Base-by-base conservation (phyloP, 2,329 filamentous ascomycete species). In the Exutisphaerella laricina region DNA sequence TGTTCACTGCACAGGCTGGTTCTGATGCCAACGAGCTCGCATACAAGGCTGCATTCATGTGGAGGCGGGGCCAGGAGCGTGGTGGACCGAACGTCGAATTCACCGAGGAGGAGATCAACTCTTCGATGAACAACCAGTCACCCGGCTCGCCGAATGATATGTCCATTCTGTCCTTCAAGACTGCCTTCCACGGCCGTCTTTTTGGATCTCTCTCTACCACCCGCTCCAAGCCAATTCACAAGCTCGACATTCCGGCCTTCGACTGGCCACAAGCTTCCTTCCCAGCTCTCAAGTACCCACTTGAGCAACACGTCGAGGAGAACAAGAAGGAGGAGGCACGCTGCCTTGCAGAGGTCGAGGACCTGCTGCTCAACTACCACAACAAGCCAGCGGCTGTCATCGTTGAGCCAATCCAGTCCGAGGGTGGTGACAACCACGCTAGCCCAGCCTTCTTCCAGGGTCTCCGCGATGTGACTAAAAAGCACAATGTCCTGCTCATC, bases 41-140 rank as follows among this genome's bases (percentile, higher is more conserved):
- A 31, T 95, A 88, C 78, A 95, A 95, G 72, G 88, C 88, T 6
- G 88, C 89, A 37, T 95, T 95, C 71, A 95, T 95, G 82, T 94
- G 84, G 77, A 82, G 84, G 61, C 81, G 85, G 36, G 85, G 88
- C 66, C 75, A 80, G 51, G 79, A 92, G 68, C 85, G 89, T 49
- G 88, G 88, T 54, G 87, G 87, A 5, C 72, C 79, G 33, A 66
- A 82, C 26, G 84, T 82, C 42, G 85, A 90, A 45, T 94, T 94
- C 71, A 85, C 84, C 23, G 69, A 80, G 39, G 79, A 85, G 59
- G 89, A 95, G 67, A 73, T 89, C 47, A 63, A 71, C 34, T 82
- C 79, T 7, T 73, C 79, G 59, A 94, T 95, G 88, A 73, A 78
- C 65, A 95, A 95, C 73, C 68, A 87, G 61, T 75, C 75, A 4